These are phyloP conservation scores for Tulasnella sp. DNA, from an alignment of 768 basidiomycete species.

Conservation along the genomic window DNA sequence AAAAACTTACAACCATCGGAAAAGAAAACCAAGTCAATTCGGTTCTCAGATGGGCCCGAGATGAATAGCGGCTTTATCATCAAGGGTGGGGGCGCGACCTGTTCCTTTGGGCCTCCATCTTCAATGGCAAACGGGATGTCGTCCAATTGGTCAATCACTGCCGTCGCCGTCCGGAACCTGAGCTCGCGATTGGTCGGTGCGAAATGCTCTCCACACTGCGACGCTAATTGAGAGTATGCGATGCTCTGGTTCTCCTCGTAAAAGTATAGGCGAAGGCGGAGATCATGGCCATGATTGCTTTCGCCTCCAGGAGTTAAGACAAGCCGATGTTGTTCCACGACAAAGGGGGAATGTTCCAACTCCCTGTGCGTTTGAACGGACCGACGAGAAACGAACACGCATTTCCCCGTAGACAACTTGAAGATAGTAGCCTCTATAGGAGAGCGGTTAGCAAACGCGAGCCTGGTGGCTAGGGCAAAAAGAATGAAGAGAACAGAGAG, in stretches of 20 bases:
- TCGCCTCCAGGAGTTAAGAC: not conserved
- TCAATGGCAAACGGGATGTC: not conserved
- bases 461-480: not conserved
- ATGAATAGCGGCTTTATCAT: slow-evolving; percentile 40
- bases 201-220: not conserved
- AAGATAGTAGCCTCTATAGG: not conserved
- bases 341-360: not conserved
- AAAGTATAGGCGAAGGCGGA: not conserved
- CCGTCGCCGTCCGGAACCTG: not conserved
- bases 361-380: not conserved
- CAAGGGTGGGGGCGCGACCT: not conserved
- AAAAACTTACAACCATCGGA: slow-evolving; percentile 60
- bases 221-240: not conserved
- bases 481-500: not conserved
- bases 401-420: not conserved
- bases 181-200: not conserved
- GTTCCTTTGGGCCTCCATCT: not conserved
- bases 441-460: not conserved
- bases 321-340: not conserved
- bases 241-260: not conserved
- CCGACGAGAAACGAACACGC: not conserved
- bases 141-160: not conserved
- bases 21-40: slow-evolving; percentile 70
- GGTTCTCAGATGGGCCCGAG: slow-evolving; percentile 56
- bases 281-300: not conserved